Base-by-base conservation (phyloP, 2,329 filamentous ascomycete species). In the Nemania sp. region DNA sequence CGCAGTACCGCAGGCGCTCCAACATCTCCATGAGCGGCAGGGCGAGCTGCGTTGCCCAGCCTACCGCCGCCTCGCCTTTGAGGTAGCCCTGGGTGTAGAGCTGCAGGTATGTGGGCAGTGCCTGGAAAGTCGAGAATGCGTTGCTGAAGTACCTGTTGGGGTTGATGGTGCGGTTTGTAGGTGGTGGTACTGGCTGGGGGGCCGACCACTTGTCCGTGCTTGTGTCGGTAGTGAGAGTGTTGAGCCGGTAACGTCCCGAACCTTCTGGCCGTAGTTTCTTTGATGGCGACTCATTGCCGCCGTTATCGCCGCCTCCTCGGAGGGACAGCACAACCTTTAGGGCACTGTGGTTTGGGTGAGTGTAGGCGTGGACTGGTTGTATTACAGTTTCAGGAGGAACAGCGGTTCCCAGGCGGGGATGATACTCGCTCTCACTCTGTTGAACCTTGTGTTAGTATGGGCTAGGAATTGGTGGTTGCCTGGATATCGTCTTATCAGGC, bases 1-100 rank as follows among this genome's bases (percentile, higher is more conserved):
- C 11, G 24, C 29, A 61, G 45, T n/a, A 15, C 22, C 41, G 56
- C 18, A 68, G 38, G n/a, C 32, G 4, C 7, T 2, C 1, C 11
- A 64, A 32, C 52, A 64, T 57, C 26, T 56, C 38, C 32, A 43
- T 24, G 18, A 64, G 27, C 6, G 60, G 27, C 29, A 61, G n/a
- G 3, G 27, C 29, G 1, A 67, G 29, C 5, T 56, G 38, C 5
- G 32, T 18, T 2, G 51, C 22, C 60, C 51, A 56, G 24, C 1
- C 24, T 13, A 5, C 8, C 51, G 24, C 41, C 11, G 41, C 6
- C 18, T 52, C 20, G 32, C 58, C 58, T 2, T 20, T n/a, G 1
- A 63, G 51, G 60, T 63, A 63, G 15, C 3, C 4, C 4, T 11
- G 45, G 18, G 58, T 45, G 2, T 32, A 22, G 1, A 27, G 6